phyloP scores from a whole-genome alignment of 768 basidiomycete genomes.

The Rhizopogon rudus region DNA sequence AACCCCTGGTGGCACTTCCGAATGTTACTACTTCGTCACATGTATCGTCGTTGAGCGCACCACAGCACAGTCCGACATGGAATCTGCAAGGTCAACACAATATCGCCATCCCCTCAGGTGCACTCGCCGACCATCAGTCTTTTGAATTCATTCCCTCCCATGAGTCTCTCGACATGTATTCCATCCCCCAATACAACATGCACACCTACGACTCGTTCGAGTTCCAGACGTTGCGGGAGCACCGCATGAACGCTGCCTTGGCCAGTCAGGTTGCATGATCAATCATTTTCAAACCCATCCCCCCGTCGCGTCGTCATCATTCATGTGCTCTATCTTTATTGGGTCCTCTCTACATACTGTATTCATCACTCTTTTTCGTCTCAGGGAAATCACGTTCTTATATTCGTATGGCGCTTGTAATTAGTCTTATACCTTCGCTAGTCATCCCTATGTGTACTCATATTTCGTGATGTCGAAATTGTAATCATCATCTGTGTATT shows the following conservation, averaged over 20 bases:
- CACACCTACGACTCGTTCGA: constrained; percentile 27
- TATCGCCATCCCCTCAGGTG: neutral
- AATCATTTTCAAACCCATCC: neutral
- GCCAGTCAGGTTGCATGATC: constrained; percentile 18
- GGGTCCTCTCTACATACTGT: constrained; percentile 22
- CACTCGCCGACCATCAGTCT: neutral
- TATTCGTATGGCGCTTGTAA: constrained; percentile 9
- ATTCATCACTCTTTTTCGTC: constrained; percentile 7
- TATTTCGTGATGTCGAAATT: constrained; percentile 13
- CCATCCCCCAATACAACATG: constrained; percentile 9
- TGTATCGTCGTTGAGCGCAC: neutral
- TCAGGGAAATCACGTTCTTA: neutral
- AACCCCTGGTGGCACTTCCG: constrained; percentile 7
- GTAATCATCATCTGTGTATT: constrained; percentile 7
- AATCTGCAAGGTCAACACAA: neutral
- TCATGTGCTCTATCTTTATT: constrained; percentile 11
- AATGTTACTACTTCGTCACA: constrained; percentile 9
- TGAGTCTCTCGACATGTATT: constrained; percentile 15
- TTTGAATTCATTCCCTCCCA: constrained; percentile 17
- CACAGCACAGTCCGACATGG: neutral
- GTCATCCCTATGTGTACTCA: constrained; percentile 13
- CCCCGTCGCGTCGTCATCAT: neutral
- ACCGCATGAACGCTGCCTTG: constrained; percentile 13
- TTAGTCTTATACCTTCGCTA: constrained; percentile 5
- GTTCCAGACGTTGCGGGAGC: constrained; percentile 28